phyloP scores from a whole-genome alignment of 306 rosid genomes.

The Glycine tomentella region DNA sequence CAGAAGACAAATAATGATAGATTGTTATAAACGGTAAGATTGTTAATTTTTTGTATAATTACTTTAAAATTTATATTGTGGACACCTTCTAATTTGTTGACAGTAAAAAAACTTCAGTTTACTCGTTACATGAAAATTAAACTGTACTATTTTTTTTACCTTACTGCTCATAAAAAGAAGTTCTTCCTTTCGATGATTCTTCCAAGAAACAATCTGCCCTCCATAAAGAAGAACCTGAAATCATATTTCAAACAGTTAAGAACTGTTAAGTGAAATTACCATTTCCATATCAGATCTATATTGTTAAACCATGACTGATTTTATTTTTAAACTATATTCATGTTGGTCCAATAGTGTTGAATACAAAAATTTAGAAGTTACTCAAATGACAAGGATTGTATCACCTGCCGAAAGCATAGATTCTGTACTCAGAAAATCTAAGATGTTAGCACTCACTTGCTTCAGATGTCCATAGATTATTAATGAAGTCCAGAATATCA shows the following conservation, averaged over 20 bases:
- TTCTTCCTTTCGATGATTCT: constrained; percentile 75
- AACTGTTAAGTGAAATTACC: constrained; percentile 14
- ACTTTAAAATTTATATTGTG: not conserved
- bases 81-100: too few relatives aligned
- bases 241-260: constrained; percentile 36
- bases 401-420: not conserved
- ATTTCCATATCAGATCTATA: constrained; percentile 12
- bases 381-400: constrained; percentile 18
- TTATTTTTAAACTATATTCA: constrained; percentile 13
- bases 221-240: constrained; percentile 82
- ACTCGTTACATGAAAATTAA: not conserved
- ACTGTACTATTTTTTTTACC: constrained; percentile 49
- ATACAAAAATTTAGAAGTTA: not conserved
- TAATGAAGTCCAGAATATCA: constrained; percentile 9
- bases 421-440: not conserved
- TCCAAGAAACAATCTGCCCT: constrained; percentile 83
- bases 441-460: not conserved
- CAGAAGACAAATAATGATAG: too few relatives aligned
- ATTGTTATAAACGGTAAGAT: too few relatives aligned
- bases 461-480: constrained; percentile 18
- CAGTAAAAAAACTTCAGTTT: not conserved
- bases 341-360: constrained; percentile 4
- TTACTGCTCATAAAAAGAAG: constrained; percentile 78
- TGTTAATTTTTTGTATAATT: not conserved
- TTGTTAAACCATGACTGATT: not conserved